A percentile compares a stretch with the other conserved stretches of the same genome.
These are phyloP conservation scores for Protea cynaroides DNA, from an alignment of 164 flowering plant genomes.

Conservation along the genomic window DNA sequence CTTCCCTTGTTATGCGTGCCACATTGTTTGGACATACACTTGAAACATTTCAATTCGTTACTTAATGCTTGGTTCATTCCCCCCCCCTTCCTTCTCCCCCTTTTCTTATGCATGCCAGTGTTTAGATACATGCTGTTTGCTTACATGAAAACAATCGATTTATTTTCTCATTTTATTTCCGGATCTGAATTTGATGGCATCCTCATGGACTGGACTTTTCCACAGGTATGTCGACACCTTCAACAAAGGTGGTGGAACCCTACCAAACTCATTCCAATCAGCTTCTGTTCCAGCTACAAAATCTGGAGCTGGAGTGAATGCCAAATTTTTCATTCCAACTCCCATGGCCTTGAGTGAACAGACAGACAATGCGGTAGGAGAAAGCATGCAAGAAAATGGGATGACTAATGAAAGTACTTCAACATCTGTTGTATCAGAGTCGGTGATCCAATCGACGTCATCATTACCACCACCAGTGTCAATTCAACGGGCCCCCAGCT, in stretches of 20 bases:
- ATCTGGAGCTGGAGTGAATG: conserved; percentile 32
- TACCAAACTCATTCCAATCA: conserved; percentile 47
- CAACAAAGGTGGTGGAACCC: conserved; percentile 49
- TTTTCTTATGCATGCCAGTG: too few relatives aligned
- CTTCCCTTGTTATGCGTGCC: too few relatives aligned
- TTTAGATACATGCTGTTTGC: too few relatives aligned
- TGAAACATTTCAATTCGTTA: too few relatives aligned
- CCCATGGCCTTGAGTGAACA: conserved; percentile 30
- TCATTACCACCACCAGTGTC: conserved; percentile 21
- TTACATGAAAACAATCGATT: too few relatives aligned
- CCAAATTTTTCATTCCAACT: conserved; percentile 58
- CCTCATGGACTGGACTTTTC: not conserved
- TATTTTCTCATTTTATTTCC: too few relatives aligned
- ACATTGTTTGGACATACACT: too few relatives aligned
- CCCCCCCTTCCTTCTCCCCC: too few relatives aligned
- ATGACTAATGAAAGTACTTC: conserved; percentile 15
- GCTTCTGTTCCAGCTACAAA: conserved; percentile 46
- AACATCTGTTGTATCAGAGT: conserved; percentile 18
- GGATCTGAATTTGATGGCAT: not conserved
- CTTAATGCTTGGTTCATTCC: too few relatives aligned
- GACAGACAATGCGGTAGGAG: conserved; percentile 10
- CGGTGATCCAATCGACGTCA: conserved; percentile 20
- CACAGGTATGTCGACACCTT: conserved; percentile 81
- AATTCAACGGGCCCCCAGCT: conserved; percentile 56
- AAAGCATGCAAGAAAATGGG: conserved; percentile 22